A percentile compares a stretch with the other conserved stretches of the same genome.
These are phyloP conservation scores for Astragalus glycyphyllos DNA, from an alignment of 306 rosid genomes.

Conservation along the genomic window DNA sequence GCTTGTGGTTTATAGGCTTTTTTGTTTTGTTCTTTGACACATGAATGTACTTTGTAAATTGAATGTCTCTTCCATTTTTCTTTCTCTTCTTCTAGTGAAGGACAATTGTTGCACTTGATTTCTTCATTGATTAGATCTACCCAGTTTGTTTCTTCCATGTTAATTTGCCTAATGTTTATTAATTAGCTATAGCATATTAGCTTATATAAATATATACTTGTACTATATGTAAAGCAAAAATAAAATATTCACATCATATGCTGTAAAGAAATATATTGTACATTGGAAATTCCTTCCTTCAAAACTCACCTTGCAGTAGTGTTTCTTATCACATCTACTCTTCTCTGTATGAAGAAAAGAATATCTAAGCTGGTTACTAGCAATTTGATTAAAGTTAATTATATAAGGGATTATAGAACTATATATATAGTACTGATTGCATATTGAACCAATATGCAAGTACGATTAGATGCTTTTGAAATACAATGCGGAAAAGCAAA, in stretches of 20 bases:
- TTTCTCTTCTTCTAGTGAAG: conserved; percentile 25
- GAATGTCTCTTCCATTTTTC: conserved; percentile 54
- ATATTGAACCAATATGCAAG: not conserved
- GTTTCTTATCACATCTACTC: conserved; percentile 2
- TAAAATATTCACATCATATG: not conserved
- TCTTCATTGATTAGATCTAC: conserved; percentile 42
- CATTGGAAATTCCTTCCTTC: conserved; percentile 44
- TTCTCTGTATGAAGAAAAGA: conserved; percentile 41
- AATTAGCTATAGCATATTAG: not conserved
- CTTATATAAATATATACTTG: not conserved
- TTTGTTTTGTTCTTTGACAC: conserved; percentile 22
- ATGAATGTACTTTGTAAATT: conserved; percentile 53
- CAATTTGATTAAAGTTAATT: not conserved
- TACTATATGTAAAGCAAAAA: not conserved
- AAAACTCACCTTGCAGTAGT: not conserved
- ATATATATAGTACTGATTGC: not conserved
- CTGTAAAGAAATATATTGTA: too few species aligned
- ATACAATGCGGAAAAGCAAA: not conserved
- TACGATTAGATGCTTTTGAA: not conserved
- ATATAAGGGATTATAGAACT: not conserved
- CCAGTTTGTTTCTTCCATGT: conserved; percentile 44
- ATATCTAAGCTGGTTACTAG: conserved; percentile 1
- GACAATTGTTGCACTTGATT: conserved; percentile 15
- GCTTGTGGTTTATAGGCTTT: conserved; percentile 53
- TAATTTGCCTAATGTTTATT: not conserved